Evolutionary conservation across 2,329 filamentous ascomycete species (phyloP), one percentile per base, ranked within the genome.

Genomic region (Phialophora expanda): DNA sequence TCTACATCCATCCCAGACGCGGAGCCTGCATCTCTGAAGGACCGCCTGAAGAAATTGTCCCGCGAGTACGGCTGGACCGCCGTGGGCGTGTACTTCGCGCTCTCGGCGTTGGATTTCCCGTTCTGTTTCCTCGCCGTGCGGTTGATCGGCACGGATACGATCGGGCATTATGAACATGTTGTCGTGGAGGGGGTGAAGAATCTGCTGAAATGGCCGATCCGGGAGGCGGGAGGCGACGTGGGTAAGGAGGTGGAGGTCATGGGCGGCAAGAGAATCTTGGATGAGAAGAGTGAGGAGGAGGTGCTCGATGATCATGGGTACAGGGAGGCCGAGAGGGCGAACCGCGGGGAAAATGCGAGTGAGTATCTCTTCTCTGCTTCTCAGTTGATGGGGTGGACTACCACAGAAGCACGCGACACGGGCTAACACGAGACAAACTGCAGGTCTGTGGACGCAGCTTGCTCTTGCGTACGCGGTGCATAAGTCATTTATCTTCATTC

Each of bases 381-480:
- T 28, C 20, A 17, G 32, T 3, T 24, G n/a, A n/a, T 11, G 8
- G 11, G 1, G 11, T 34, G 53, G 4, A 22, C 89, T 60, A 12
- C 9, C 53, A 48, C 28, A 38, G 59, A 50, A 34, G 20, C 32
- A 38, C 20, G 30, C 32, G 4, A 30, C 20, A 38, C 32, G 2
- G 4, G 20, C 56, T 41, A 22, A 56, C n/a, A 28, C n/a, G 24
- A 8, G 38, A 44, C 38, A n/a, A 17, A 1, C 24, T 12, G 41
- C 70, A 89, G 87, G 86, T 73, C 81, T 90, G 58, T 89, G 87
- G 86, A 98, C 95, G 8, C 93, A 97, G 76, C 82, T 99, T 32
- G 93, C 92, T 17, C 85, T 99, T 56, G 95, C 95, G 12, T 99
- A 99, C 75, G 94, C 94, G 30, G 92, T 99, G 65, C 95, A 99